Evolutionary conservation across 1,284 basidiomycete genomes (phyloP).

Genomic region (Moniliella sp.): DNA sequence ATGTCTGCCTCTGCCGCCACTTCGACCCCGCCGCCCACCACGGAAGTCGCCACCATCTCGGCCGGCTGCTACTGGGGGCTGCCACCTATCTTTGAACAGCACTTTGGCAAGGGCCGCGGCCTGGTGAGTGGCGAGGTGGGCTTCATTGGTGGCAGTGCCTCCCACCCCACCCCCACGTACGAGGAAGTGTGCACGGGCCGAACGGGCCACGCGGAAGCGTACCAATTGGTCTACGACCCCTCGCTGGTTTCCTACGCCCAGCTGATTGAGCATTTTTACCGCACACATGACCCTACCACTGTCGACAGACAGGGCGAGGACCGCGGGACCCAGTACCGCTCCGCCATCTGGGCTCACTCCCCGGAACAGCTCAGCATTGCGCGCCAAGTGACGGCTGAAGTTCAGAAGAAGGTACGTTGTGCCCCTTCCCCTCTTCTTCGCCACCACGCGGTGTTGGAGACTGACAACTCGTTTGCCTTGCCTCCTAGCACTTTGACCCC

Average conservation of each 20-base stretch:
- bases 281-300: conserved; percentile 78
- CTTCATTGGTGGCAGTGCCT: conserved; percentile 24
- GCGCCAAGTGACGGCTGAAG: conserved; percentile 56
- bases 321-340: conserved; percentile 51
- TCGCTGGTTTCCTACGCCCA: conserved; percentile 53
- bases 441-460: neutral
- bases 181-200: conserved; percentile 47
- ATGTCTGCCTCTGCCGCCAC: conserved; percentile 8
- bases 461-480: neutral
- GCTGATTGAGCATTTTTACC: conserved; percentile 45
- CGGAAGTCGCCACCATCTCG: conserved; percentile 12
- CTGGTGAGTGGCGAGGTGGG: conserved; percentile 21
- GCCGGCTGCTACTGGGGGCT: conserved; percentile 32
- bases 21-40: conserved; percentile 1
- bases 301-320: conserved; percentile 34
- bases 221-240: conserved; percentile 66
- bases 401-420: conserved; percentile 46
- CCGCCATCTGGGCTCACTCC: conserved; percentile 64
- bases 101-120: conserved; percentile 28
- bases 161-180: conserved; percentile 40
- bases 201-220: conserved; percentile 74
- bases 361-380: conserved; percentile 56
- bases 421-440: neutral
- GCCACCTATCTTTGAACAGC: conserved; percentile 25
- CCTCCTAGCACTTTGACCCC: conserved; percentile 40